A percentile compares a stretch with the other conserved stretches of the same genome.
Conservation (phyloP, 495 filamentous ascomycete species). For the Tetracladium marchalianum region DNA sequence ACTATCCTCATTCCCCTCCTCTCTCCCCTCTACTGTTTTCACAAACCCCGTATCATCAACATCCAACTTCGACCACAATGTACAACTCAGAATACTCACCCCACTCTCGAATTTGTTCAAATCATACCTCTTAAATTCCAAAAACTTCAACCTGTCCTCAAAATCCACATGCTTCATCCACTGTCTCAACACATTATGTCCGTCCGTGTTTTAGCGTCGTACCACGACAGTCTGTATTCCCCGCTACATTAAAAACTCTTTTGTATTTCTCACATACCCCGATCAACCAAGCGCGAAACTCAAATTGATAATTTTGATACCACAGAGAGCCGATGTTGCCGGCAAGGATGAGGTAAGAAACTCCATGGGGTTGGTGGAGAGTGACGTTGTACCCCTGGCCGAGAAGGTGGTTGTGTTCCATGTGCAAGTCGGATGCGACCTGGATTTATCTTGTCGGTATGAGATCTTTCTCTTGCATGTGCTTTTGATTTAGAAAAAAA, state of each 20-base stretch:
- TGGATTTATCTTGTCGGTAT: neutral
- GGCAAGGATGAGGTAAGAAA: neutral
- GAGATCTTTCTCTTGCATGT: too few species aligned
- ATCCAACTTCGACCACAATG: neutral
- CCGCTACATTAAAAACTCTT: neutral
- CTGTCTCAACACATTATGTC: neutral
- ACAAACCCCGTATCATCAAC: too few species aligned
- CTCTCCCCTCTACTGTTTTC: too few species aligned
- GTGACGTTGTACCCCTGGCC: too few species aligned
- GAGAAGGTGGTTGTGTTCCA: neutral
- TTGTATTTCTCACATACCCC: neutral
- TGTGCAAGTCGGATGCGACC: neutral
- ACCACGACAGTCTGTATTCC: neutral
- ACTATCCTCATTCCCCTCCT: neutral
- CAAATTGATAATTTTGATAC: neutral
- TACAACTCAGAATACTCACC: neutral
- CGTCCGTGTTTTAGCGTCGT: neutral
- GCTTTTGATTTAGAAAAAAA: too few species aligned
- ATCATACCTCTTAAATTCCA: neutral
- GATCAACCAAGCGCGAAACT: neutral
- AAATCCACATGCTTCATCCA: neutral
- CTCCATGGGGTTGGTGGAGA: neutral
- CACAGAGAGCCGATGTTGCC: neutral
- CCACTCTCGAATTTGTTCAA: neutral
- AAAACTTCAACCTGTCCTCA: neutral